Conservation (phyloP, 345 rosid species). For the Euphorbia lathyris region DNA sequence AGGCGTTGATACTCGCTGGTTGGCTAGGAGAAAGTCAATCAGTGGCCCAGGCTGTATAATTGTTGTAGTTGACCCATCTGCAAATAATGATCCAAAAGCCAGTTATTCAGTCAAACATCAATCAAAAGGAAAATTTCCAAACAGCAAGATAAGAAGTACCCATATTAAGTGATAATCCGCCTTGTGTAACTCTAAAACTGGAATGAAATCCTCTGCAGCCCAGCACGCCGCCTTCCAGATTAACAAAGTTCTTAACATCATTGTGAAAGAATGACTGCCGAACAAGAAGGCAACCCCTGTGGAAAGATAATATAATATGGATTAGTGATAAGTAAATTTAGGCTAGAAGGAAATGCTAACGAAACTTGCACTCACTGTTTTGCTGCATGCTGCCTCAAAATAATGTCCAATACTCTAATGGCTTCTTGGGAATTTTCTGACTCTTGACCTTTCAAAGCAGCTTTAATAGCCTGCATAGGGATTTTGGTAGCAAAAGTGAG, state of each 20-base stretch:
- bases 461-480: conserved; percentile 76
- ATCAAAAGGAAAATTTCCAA: background rate
- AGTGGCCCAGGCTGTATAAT: conserved; percentile 31
- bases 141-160: conserved; percentile 31
- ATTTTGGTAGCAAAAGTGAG: conserved; percentile 74
- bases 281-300: conserved; percentile 91
- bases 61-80: conserved; percentile 31
- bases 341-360: background rate
- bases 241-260: conserved; percentile 58
- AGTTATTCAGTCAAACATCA: background rate
- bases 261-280: conserved; percentile 78
- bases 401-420: conserved; percentile 74
- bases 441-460: conserved; percentile 74
- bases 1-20: conserved; percentile 21
- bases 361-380: conserved; percentile 55
- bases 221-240: conserved; percentile 74
- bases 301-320: background rate
- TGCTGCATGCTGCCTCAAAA: conserved; percentile 81
- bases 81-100: background rate
- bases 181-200: conserved; percentile 78
- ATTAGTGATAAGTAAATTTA: background rate
- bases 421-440: conserved; percentile 76
- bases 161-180: conserved; percentile 83
- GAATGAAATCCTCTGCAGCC: conserved; percentile 88
- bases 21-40: conserved; percentile 29